Evolutionary conservation across 176 grass and related monocot genomes (phyloP).

Genomic region (Pharus latifolius): DNA sequence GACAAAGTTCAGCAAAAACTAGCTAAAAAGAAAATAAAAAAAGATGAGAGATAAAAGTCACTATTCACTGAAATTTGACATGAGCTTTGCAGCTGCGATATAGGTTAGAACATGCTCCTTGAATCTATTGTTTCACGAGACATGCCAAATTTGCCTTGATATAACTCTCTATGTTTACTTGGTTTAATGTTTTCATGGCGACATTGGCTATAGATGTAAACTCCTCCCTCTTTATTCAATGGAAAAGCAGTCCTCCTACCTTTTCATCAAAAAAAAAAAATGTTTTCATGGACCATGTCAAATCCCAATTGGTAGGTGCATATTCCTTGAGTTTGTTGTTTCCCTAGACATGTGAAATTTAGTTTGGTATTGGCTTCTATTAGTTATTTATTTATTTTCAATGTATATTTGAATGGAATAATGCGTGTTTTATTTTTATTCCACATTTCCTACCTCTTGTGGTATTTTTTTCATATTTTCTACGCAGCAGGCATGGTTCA

Average conservation of each 20-base stretch:
- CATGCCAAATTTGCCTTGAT: background rate
- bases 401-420: background rate
- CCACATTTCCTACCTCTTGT: background rate
- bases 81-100: no score
- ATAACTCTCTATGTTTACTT: background rate
- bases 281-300: no score
- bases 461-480: background rate
- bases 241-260: no score
- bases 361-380: background rate
- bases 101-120: no score
- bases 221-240: no score
- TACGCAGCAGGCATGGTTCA: constrained; percentile 8
- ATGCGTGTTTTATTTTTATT: background rate
- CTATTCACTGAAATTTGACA: no score
- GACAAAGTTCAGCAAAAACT: no score
- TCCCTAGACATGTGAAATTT: background rate
- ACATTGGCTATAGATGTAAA: no score
- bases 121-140: background rate
- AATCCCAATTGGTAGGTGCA: no score
- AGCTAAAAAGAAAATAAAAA: no score
- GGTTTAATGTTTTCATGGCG: background rate
- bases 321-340: background rate
- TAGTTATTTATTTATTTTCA: background rate
- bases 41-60: no score
- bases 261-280: no score